phyloP scores from a whole-genome alignment of 106 monocot species.

The Allium cepa region DNA sequence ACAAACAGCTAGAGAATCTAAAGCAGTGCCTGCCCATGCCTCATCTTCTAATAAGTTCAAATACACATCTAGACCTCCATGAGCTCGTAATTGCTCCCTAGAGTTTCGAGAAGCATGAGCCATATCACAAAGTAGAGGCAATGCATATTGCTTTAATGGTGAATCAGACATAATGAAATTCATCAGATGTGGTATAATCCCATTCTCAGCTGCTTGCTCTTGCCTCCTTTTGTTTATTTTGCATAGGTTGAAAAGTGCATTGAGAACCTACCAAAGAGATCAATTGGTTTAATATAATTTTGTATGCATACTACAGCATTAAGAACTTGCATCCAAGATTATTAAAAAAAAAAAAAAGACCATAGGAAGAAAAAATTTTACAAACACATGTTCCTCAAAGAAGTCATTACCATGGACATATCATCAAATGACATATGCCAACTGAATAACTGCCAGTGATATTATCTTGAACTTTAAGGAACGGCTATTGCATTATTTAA shows the following conservation, averaged over 20 bases:
- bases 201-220: slow-evolving; percentile 97
- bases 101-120: slow-evolving; percentile 98
- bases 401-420: not conserved
- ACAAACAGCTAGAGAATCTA: slow-evolving; percentile 92
- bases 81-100: slow-evolving; percentile 86
- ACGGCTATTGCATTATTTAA: too few relatives aligned
- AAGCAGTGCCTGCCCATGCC: slow-evolving; percentile 81
- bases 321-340: not conserved
- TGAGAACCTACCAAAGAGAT: slow-evolving; percentile 50
- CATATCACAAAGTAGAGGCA: slow-evolving; percentile 93
- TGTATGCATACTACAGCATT: too few relatives aligned
- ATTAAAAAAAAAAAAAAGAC: not conserved
- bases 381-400: not conserved
- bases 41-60: slow-evolving; percentile 89
- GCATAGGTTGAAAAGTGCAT: slow-evolving; percentile 94
- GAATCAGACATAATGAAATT: slow-evolving; percentile 84
- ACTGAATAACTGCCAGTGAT: not conserved
- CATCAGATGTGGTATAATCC: slow-evolving; percentile 94
- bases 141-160: slow-evolving; percentile 77
- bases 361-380: not conserved
- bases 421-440: not conserved
- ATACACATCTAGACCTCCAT: slow-evolving; percentile 93
- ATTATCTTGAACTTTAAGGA: too few relatives aligned
- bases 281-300: too few relatives aligned
- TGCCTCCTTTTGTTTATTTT: slow-evolving; percentile 98